Conservation (phyloP, 2,329 filamentous ascomycete genomes). For the Exophiala oligosperma region DNA sequence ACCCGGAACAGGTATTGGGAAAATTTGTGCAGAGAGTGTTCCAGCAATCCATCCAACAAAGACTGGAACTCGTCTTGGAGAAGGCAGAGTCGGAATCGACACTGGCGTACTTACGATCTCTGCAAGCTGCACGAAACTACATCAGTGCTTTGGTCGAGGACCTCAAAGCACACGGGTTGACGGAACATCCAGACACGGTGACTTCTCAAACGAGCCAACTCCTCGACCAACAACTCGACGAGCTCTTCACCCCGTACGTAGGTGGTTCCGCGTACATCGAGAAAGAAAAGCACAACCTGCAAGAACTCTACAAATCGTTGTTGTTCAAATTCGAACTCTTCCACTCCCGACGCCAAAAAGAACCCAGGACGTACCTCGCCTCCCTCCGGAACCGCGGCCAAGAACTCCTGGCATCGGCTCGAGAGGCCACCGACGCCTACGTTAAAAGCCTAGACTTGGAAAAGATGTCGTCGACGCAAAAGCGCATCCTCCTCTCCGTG, state of each 20-base stretch:
- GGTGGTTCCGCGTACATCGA: constrained; percentile 66
- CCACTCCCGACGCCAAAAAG: constrained; percentile 76
- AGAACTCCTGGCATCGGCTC: constrained; percentile 81
- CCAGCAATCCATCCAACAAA: constrained; percentile 95
- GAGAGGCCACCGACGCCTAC: constrained; percentile 69
- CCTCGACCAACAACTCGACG: constrained; percentile 67
- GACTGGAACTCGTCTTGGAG: constrained; percentile 90
- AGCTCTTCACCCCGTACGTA: constrained; percentile 67
- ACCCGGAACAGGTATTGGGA: constrained; percentile 87
- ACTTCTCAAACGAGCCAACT: constrained; percentile 77
- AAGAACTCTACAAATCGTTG: constrained; percentile 84
- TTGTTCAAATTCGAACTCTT: constrained; percentile 98
- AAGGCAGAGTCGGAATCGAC: constrained; percentile 92
- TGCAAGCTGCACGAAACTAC: constrained; percentile 88
- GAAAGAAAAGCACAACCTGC: constrained; percentile 65
- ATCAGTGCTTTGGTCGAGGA: constrained; percentile 88
- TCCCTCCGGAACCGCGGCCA: constrained; percentile 87
- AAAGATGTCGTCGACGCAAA: constrained; percentile 83
- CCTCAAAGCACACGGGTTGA: constrained; percentile 88
- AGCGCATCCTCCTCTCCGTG: constrained; percentile 84
- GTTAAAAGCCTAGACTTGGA: constrained; percentile 85
- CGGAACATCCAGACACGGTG: constrained; percentile 89
- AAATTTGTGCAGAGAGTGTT: constrained; percentile 96
- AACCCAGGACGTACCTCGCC: constrained; percentile 87
- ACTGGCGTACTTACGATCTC: constrained; percentile 81